These are phyloP conservation scores for Hyparrhenia diplandra DNA, from an alignment of 176 grass and related monocot species.

Conservation along the genomic window DNA sequence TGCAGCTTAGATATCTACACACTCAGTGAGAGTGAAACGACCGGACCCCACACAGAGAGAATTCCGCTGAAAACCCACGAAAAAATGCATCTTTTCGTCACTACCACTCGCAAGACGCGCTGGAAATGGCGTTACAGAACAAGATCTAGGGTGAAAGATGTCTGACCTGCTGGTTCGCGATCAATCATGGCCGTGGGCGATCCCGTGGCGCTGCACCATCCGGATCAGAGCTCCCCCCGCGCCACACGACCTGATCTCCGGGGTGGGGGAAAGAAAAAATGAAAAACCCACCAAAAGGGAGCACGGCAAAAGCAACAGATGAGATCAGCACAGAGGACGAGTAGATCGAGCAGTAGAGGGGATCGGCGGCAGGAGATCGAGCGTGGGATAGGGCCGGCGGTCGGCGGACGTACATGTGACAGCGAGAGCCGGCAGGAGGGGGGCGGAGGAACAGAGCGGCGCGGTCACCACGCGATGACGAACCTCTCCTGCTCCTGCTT, in stretches of 20 bases:
- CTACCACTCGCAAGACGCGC: not conserved
- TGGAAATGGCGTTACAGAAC: not conserved
- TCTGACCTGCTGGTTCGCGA: conserved; percentile 34
- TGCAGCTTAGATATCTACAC: not conserved
- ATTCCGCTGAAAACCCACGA: not conserved
- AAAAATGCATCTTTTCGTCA: conserved; percentile 23
- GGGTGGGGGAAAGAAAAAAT: not conserved
- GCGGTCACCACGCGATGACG: conserved; percentile 35
- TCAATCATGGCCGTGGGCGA: conserved; percentile 46
- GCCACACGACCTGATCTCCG: conserved; percentile 28
- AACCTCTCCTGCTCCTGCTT: conserved; percentile 15
- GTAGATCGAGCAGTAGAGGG: conserved; percentile 15
- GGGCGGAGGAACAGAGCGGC: conserved; percentile 12
- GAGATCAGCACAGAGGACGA: conserved; percentile 14
- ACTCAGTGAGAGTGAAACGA: not conserved
- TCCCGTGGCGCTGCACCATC: conserved; percentile 35
- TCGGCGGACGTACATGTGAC: conserved; percentile 31
- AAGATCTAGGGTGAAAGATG: conserved; percentile 22
- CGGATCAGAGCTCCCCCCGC: conserved; percentile 39
- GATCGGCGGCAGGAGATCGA: not conserved
- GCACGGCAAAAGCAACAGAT: conserved; percentile 11
- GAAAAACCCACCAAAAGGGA: not conserved
- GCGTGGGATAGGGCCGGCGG: not conserved
- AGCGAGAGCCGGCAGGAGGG: conserved; percentile 14
- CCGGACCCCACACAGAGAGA: not conserved